Percentiles rank a stretch among this genome's conserved stretches.
Evolutionary conservation across 2,329 filamentous ascomycete genomes (phyloP).

Genomic region (Penicillium aurantiogriseum): DNA sequence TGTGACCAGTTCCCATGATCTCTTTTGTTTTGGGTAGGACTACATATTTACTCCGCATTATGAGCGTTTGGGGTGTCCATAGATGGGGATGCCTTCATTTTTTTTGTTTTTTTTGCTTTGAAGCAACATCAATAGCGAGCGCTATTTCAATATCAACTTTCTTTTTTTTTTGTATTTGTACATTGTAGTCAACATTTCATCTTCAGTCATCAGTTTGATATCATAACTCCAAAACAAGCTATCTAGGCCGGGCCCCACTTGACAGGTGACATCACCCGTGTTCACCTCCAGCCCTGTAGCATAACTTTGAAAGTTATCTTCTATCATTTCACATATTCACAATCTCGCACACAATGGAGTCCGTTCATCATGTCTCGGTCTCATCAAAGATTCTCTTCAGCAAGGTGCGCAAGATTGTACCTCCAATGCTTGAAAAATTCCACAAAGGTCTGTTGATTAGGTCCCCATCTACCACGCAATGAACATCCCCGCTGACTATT

Average conservation of each 20-base stretch:
- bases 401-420: constrained; percentile 85
- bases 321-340: not conserved
- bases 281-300: constrained; percentile 4
- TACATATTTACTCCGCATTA: constrained; percentile 28
- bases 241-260: constrained; percentile 26
- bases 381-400: constrained; percentile 71
- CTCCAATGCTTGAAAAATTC: constrained; percentile 91
- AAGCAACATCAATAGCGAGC: constrained; percentile 21
- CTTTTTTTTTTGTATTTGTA: not conserved
- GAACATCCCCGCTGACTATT: constrained; percentile 1
- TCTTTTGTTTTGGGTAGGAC: constrained; percentile 16
- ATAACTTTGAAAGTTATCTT: not conserved
- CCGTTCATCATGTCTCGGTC: constrained; percentile 54
- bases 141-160: constrained; percentile 23
- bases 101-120: constrained; percentile 2
- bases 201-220: not conserved
- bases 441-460: constrained; percentile 71
- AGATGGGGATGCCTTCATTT: constrained; percentile 21
- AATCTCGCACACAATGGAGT: constrained; percentile 26
- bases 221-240: not conserved
- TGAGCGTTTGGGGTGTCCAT: constrained; percentile 33
- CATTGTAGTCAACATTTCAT: not conserved
- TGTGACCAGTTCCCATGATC: not conserved
- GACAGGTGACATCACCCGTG: constrained; percentile 36
- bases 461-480: not conserved